These are phyloP conservation scores for Peterozyma toletana DNA, from an alignment of 805 yeast genomes.

Conservation along the genomic window DNA sequence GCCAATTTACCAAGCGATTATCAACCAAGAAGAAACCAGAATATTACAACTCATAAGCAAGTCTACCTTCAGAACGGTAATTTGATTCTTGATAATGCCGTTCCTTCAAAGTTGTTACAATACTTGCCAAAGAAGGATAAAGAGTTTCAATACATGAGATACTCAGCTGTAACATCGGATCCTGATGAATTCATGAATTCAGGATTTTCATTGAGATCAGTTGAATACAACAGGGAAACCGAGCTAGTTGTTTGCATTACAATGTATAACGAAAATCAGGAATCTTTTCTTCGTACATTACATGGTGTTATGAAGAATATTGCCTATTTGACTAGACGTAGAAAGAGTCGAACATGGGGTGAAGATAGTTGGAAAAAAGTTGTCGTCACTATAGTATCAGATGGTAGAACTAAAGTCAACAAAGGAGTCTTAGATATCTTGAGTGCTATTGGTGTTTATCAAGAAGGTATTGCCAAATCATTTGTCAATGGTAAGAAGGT, in stretches of 20 bases:
- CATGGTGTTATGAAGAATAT: slow-evolving; percentile 92
- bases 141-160: slow-evolving; percentile 93
- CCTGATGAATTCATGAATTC: slow-evolving; percentile 76
- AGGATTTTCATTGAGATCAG: slow-evolving; percentile 84
- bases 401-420: slow-evolving; percentile 86
- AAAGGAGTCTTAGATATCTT: slow-evolving; percentile 81
- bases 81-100: slow-evolving; percentile 86
- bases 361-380: slow-evolving; percentile 95
- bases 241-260: slow-evolving; percentile 90
- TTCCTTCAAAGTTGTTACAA: slow-evolving; percentile 80
- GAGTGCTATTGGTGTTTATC: slow-evolving; percentile 94
- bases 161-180: slow-evolving; percentile 92
- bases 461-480: slow-evolving; percentile 95
- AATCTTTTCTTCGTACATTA: slow-evolving; percentile 83
- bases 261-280: slow-evolving; percentile 95
- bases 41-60: slow-evolving; percentile 41
- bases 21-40: slow-evolving; percentile 29
- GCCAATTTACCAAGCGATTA: slow-evolving; percentile 21
- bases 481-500: slow-evolving; percentile 88
- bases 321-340: slow-evolving; percentile 77
- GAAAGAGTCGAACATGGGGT: slow-evolving; percentile 88
- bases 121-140: slow-evolving; percentile 87
- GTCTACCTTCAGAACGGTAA: slow-evolving; percentile 74
- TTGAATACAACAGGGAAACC: slow-evolving; percentile 82
- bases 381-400: slow-evolving; percentile 85